A percentile compares a stretch with the other conserved stretches of the same genome.
phyloP scores from a whole-genome alignment of 805 yeast genomes.

The Yarrowia osloensis region DNA sequence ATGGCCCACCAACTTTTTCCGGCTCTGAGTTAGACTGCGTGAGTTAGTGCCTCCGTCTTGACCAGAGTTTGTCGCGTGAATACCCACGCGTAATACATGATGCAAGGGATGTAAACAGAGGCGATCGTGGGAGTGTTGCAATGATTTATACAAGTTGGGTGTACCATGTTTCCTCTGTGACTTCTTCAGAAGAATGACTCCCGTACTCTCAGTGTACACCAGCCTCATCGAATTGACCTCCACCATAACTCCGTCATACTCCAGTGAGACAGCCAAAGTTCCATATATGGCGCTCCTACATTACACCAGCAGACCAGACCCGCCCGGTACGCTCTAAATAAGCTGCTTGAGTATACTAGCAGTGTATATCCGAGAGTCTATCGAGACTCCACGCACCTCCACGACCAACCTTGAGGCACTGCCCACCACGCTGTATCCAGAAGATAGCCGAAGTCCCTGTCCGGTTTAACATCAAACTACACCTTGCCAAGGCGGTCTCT shows the following conservation, averaged over 20 bases:
- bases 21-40: neutral
- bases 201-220: no score
- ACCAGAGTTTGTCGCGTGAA: neutral
- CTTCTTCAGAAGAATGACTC: no score
- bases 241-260: no score
- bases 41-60: neutral
- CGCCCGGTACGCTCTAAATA: neutral
- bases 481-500: neutral
- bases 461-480: neutral
- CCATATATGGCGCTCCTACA: neutral
- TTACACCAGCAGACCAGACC: neutral
- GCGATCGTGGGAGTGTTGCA: no score
- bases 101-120: neutral
- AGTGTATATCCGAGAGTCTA: conserved; percentile 13
- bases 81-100: neutral
- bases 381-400: neutral
- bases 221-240: no score
- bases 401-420: conserved; percentile 1
- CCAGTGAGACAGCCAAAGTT: neutral
- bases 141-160: no score
- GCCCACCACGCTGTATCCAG: neutral
- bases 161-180: no score
- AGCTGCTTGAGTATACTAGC: neutral
- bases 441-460: neutral
- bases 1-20: neutral